phyloP scores from a whole-genome alignment of 441 rosid genomes.

The Pelargonium cotyledonis region DNA sequence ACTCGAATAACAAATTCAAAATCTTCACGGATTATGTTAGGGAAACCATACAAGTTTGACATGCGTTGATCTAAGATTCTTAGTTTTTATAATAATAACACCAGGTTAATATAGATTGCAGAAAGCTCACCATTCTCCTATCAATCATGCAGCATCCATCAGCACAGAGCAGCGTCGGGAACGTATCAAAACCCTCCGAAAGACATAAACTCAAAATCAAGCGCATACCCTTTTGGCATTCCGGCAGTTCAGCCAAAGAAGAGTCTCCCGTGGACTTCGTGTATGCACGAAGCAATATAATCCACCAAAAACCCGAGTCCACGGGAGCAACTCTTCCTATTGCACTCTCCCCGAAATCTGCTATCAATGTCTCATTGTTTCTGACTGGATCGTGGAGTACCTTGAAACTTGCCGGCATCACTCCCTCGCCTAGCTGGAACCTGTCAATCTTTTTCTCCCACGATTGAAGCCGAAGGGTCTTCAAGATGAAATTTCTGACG shows the following conservation, averaged over 20 bases:
- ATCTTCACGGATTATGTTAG: too few species aligned
- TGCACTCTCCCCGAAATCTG: slow-evolving; percentile 93
- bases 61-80: neutral
- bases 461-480: slow-evolving; percentile 83
- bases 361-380: slow-evolving; percentile 68
- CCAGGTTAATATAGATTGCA: neutral
- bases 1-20: too few species aligned
- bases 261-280: slow-evolving; percentile 83
- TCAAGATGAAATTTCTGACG: slow-evolving; percentile 74
- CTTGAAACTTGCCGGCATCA: slow-evolving; percentile 94
- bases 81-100: neutral
- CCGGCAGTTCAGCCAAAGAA: slow-evolving; percentile 80
- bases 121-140: slow-evolving; percentile 77
- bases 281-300: slow-evolving; percentile 78
- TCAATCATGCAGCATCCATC: slow-evolving; percentile 98
- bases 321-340: slow-evolving; percentile 97
- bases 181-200: slow-evolving; percentile 86
- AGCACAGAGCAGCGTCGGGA: slow-evolving; percentile 89
- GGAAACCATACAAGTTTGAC: neutral
- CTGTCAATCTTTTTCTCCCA: slow-evolving; percentile 93
- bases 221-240: slow-evolving; percentile 93
- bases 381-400: slow-evolving; percentile 77
- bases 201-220: slow-evolving; percentile 75
- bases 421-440: slow-evolving; percentile 93
- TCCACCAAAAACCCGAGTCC: slow-evolving; percentile 99